Evolutionary conservation across 305 asterid species (phyloP).

Genomic region (Ruellia speciosa): DNA sequence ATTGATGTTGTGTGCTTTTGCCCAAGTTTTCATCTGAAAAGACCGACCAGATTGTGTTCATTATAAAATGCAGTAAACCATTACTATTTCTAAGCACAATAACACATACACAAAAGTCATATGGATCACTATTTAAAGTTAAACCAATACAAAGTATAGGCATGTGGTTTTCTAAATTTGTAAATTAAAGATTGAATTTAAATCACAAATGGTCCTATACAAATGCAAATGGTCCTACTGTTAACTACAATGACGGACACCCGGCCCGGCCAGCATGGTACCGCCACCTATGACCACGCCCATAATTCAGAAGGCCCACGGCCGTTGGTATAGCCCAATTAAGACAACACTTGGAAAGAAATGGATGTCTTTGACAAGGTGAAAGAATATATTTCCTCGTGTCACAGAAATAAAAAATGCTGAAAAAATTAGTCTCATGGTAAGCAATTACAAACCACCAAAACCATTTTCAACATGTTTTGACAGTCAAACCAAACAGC

Average conservation of each 20-base stretch:
- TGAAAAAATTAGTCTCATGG: slow-evolving; percentile 33
- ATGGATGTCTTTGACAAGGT: not conserved
- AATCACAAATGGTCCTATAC: no score
- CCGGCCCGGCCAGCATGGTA: no score
- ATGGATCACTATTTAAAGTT: slow-evolving; percentile 8
- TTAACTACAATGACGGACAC: no score
- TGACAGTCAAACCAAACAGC: slow-evolving; percentile 34
- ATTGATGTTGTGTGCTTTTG: slow-evolving; percentile 75
- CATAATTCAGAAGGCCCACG: no score
- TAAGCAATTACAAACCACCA: slow-evolving; percentile 37
- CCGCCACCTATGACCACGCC: no score
- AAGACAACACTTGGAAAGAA: no score
- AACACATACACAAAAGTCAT: slow-evolving; percentile 11
- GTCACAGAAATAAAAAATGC: slow-evolving; percentile 24
- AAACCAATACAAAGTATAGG: slow-evolving; percentile 6
- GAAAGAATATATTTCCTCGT: slow-evolving; percentile 14
- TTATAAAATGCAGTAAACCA: slow-evolving; percentile 12
- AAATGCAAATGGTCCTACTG: no score
- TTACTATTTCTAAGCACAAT: slow-evolving; percentile 3
- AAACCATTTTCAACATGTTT: slow-evolving; percentile 35
- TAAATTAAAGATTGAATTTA: no score
- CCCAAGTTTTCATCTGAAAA: slow-evolving; percentile 91
- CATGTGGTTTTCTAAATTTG: not conserved
- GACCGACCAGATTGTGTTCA: slow-evolving; percentile 21
- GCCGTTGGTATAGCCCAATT: no score